phyloP scores from a whole-genome alignment of 345 rosid genomes.

The thale cress (Arabidopsis thaliana) region TAIR10.1 NC_003076.8:17818501-17819000 shows the following conservation, averaged over 20 bases:
- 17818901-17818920: slow-evolving; percentile 99
- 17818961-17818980: slow-evolving; percentile 96
- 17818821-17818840: slow-evolving; percentile 3
- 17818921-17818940: slow-evolving; percentile 99
- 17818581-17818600: slow-evolving; percentile 96
- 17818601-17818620: slow-evolving; percentile 96
- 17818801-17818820: slow-evolving; percentile 21
- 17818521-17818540: slow-evolving; percentile 20
- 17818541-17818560: slow-evolving; percentile 77
- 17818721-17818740: slow-evolving; percentile 72
- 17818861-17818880: slow-evolving; percentile 97
- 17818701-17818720: slow-evolving; percentile 99
- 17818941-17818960: slow-evolving; percentile 97
- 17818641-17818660: slow-evolving; percentile 90
- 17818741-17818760: neutral
- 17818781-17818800: neutral
- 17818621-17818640: slow-evolving; percentile 93
- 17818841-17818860: slow-evolving; percentile 50
- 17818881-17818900: slow-evolving; percentile 97
- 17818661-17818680: slow-evolving; percentile 97
- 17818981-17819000: slow-evolving; percentile 93
- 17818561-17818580: slow-evolving; percentile 95
- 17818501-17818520: slow-evolving; percentile 3
- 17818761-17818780: slow-evolving; percentile 23
- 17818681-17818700: slow-evolving; percentile 94